Base-by-base conservation (phyloP, 352 stramenopile genomes). In the Achlya hypogyna region DNA sequence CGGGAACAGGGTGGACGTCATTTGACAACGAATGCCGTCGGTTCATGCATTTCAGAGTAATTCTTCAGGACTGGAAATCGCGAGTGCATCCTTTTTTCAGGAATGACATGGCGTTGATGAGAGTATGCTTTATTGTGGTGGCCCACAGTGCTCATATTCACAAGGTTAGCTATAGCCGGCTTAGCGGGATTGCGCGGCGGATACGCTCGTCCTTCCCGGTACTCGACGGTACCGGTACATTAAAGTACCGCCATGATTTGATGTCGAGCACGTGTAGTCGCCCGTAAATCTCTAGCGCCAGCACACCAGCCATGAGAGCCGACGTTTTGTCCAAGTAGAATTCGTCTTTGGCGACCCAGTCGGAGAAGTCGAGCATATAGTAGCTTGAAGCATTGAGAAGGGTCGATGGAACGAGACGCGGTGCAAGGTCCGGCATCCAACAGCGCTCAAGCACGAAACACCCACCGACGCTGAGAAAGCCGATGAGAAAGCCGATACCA, bases 361-460 rank as follows among this genome's bases (percentile, higher is more conserved):
- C 42, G 31, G 51, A n/a, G 43, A 67, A 67, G 35, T 58, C 27
- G 2, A 67, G 32, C 27, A 67, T 59, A 34, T 67, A 67, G 28
- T 67, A 58, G 51, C 38, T 49, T 47, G 25, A 49, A 18, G 60
- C 25, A 12, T 49, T 32, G 18, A 67, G 18, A 8, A 67, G n/a
- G 28, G 40, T 32, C 29, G 60, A 51, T 20, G 27, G 60, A 10
- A 54, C 22, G 42, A 51, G 29, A 3, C 43, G 16, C 4, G 43
- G 23, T 22, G 38, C 5, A 4, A n/a, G 22, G 18, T 51, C 10
- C 18, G n/a, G 28, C 28, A 8, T 16, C 1, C 20, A 42, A 16
- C n/a, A 29, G 5, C 27, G 42, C 27, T 67, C 42, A 3, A 54
- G 16, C 5, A 38, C 32, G 34, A 38, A 59, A 34, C 42, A 59